Conservation (phyloP, 208 protist species). For the Trypanosoma melophagium region DNA sequence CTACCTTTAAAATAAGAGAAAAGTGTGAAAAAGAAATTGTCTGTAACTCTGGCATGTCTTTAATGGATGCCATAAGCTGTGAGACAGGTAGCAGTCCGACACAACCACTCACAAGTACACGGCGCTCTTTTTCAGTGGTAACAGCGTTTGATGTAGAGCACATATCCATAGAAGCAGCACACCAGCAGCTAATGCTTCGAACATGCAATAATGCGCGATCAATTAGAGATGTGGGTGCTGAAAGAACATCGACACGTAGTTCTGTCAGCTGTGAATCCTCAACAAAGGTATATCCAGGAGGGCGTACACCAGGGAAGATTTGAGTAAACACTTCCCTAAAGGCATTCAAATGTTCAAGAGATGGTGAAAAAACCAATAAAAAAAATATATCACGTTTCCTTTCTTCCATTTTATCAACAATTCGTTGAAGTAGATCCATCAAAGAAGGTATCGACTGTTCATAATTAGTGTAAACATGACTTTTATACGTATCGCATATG, state of each 20-base stretch:
- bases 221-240: conserved; percentile 5
- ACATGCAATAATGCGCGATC: conserved; percentile 67
- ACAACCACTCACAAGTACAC: conserved; percentile 35
- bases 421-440: conserved; percentile 3
- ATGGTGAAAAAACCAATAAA: conserved; percentile 27
- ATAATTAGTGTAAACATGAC: background rate
- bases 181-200: conserved; percentile 92
- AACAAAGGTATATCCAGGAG: conserved; percentile 27
- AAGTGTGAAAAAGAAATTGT: background rate
- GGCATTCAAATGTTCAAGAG: background rate
- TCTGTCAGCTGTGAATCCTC: background rate
- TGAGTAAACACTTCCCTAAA: conserved; percentile 15
- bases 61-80: conserved; percentile 27
- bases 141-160: conserved; percentile 75
- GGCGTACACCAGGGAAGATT: conserved; percentile 11
- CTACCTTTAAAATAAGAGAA: background rate
- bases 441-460: background rate
- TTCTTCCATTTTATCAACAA: conserved; percentile 9
- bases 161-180: conserved; percentile 78
- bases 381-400: conserved; percentile 18
- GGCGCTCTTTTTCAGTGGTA: conserved; percentile 6
- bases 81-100: conserved; percentile 45
- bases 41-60: conserved; percentile 28
- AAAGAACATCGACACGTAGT: conserved; percentile 26
- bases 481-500: conserved; percentile 12